Percentiles rank a stretch among this genome's conserved stretches.
phyloP scores from a whole-genome alignment of 768 basidiomycete species.

The Chalciporus piperatus region DNA sequence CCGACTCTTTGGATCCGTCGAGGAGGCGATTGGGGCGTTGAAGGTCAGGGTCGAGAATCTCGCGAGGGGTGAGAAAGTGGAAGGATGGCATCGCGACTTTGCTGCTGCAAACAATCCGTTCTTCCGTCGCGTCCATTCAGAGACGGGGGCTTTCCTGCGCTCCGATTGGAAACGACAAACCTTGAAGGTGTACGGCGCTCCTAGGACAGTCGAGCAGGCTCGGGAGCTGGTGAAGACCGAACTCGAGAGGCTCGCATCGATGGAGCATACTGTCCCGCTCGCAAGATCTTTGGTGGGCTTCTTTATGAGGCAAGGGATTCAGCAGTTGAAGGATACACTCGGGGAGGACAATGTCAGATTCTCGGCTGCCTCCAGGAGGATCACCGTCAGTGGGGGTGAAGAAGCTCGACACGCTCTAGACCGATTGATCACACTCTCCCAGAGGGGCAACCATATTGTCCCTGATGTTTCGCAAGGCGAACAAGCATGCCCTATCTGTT shows the following conservation, averaged over 20 bases:
- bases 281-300: constrained; percentile 42
- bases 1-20: constrained; percentile 48
- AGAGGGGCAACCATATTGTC: constrained; percentile 16
- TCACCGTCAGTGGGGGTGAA: constrained; percentile 56
- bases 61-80: constrained; percentile 47
- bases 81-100: constrained; percentile 51
- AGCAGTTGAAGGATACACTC: constrained; percentile 48
- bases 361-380: constrained; percentile 37
- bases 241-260: constrained; percentile 43
- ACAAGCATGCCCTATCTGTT: constrained; percentile 53
- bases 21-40: constrained; percentile 51
- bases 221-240: constrained; percentile 45
- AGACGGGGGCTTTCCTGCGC: constrained; percentile 43
- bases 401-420: constrained; percentile 48
- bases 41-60: constrained; percentile 61
- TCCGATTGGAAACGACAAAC: constrained; percentile 43
- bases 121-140: constrained; percentile 30
- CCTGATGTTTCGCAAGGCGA: constrained; percentile 1
- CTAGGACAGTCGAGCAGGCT: constrained; percentile 38
- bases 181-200: constrained; percentile 47
- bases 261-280: constrained; percentile 41
- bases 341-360: constrained; percentile 54
- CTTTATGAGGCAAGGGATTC: constrained; percentile 50
- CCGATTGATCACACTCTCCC: constrained; percentile 43
- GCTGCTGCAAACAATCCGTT: constrained; percentile 28